Evolutionary conservation across 176 grass and related monocot genomes (phyloP).

Genomic region (Elymus sibiricus): DNA sequence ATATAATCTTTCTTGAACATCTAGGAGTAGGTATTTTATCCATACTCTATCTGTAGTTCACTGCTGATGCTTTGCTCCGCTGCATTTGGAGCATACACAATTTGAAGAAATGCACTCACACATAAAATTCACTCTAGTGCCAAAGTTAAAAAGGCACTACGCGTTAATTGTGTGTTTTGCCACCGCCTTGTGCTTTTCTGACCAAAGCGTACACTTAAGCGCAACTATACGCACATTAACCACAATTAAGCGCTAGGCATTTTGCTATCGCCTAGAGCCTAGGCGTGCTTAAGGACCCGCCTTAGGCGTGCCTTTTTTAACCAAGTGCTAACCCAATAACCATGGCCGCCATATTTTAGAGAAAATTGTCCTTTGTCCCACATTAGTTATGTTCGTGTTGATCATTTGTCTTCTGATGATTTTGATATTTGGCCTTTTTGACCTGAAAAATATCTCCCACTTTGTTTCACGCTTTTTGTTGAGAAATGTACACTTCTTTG

Average conservation of each 20-base stretch:
- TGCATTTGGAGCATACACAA: constrained; percentile 4
- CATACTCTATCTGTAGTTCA: background rate
- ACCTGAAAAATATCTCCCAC: background rate
- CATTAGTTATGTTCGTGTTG: background rate
- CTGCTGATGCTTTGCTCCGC: constrained; percentile 16
- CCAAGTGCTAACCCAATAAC: background rate
- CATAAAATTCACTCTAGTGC: constrained; percentile 7
- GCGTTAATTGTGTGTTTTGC: too few species aligned
- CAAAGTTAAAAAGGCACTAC: too few species aligned
- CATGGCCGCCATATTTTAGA: background rate
- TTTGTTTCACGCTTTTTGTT: constrained; percentile 1
- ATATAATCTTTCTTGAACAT: background rate
- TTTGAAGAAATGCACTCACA: constrained; percentile 9
- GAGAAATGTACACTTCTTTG: background rate
- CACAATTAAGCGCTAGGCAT: too few species aligned
- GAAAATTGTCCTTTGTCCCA: background rate
- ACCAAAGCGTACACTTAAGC: too few species aligned
- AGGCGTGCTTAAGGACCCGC: too few species aligned
- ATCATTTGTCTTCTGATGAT: background rate
- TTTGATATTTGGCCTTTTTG: constrained; percentile 17
- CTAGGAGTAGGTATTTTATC: background rate
- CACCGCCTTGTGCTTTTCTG: too few species aligned
- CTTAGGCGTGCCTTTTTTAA: too few species aligned
- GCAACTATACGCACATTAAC: too few species aligned
- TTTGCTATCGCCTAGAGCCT: too few species aligned